phyloP scores from a whole-genome alignment of 371 early-diverging fungal species.

The Umbelopsis sp. region DNA sequence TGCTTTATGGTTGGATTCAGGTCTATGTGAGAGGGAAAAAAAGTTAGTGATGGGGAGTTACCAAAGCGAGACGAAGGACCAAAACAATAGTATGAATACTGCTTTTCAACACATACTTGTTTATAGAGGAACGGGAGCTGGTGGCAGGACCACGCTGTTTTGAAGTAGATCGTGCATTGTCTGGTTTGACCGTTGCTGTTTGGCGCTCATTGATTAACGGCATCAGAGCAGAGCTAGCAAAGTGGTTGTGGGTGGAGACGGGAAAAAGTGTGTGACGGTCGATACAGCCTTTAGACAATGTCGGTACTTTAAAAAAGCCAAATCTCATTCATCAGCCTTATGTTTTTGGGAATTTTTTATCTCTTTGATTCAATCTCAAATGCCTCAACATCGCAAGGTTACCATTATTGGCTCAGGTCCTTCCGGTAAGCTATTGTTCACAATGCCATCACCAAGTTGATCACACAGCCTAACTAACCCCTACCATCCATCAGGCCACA shows the following conservation, averaged over 20 bases:
- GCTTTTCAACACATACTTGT: not conserved
- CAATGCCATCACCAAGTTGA: not conserved
- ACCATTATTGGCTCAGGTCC: slow-evolving; percentile 90
- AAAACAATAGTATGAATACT: slow-evolving; percentile 9
- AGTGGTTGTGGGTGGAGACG: not conserved
- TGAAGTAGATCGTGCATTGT: not conserved
- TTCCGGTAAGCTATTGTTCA: slow-evolving; percentile 60
- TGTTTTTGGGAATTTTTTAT: not conserved
- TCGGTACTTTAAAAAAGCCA: too few relatives aligned
- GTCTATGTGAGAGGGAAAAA: not conserved
- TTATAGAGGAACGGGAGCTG: not conserved
- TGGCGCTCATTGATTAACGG: slow-evolving; percentile 5
- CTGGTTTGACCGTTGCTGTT: not conserved
- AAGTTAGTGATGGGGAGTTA: not conserved
- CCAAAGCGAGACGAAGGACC: not conserved
- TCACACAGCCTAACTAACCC: not conserved
- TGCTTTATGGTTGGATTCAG: not conserved
- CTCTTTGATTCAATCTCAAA: not conserved
- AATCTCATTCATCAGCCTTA: too few relatives aligned
- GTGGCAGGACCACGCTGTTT: not conserved
- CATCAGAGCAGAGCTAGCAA: not conserved
- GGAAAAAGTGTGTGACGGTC: not conserved
- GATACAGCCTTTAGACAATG: too few relatives aligned
- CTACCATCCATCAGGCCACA: slow-evolving; percentile 63
- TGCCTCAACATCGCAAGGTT: slow-evolving; percentile 49